Evolutionary conservation across 257 asterid species (phyloP), one percentile per base, ranked within the genome.

Genomic region (Catharanthus roseus): DNA sequence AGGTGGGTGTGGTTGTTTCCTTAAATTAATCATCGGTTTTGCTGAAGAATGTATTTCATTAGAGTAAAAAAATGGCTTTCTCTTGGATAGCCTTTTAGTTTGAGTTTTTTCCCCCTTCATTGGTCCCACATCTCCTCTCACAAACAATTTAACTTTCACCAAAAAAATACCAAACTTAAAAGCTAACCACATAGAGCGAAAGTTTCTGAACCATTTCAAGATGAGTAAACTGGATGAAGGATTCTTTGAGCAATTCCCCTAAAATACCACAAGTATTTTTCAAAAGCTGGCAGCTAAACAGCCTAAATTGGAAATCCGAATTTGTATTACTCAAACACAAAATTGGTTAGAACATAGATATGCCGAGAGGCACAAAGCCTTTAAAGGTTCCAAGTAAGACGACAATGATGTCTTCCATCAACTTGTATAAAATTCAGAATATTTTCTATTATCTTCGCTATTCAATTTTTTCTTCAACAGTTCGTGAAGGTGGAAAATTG

Each of bases 31-130:
- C 61, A 1, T 5, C 9, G 61, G 33, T 2, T 54, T 21, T 15
- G 55, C 31, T 54, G 61, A 54, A 54, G 61, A 53, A 54, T 23
- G 61, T 33, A 54, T 54, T 54, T 54, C 61, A 54, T 15, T 23
- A 7, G 28, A 54, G 28, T 54, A 23, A 1, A 16, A 8, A 24
- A 23, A 0, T 23, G 41, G 41, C 3, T 38, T 38, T 38, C 7
- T 38, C 7, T 38, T 38, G n/a, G n/a, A n/a, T n/a, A n/a, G n/a
- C n/a, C n/a, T n/a, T n/a, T n/a, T n/a, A n/a, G n/a, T n/a, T n/a
- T n/a, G n/a, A n/a, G n/a, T n/a, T n/a, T n/a, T n/a, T n/a, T n/a
- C n/a, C n/a, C n/a, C n/a, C n/a, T n/a, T n/a, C n/a, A n/a, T n/a
- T n/a, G n/a, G n/a, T n/a, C 41, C 41, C 41, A 38, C 41, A 38